Evolutionary conservation across 2,329 filamentous ascomycete genomes (phyloP).

Genomic region (Fusarium secorum): DNA sequence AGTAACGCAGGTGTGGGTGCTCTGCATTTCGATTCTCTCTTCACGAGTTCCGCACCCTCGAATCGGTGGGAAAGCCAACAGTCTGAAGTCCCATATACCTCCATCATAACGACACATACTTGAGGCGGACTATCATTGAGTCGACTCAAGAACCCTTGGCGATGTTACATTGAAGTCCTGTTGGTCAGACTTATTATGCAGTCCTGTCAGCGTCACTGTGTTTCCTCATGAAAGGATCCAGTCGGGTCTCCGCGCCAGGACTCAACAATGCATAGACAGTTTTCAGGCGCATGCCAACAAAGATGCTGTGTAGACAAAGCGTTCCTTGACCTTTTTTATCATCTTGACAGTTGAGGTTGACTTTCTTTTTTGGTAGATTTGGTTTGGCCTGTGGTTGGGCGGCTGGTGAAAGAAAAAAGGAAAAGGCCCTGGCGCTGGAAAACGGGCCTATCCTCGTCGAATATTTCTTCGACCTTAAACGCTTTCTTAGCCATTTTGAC

Average conservation of each 20-base stretch:
- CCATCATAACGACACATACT: neutral
- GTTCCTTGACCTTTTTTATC: slow-evolving; percentile 23
- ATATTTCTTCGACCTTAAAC: slow-evolving; percentile 69
- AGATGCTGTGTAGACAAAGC: slow-evolving; percentile 32
- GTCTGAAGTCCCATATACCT: slow-evolving; percentile 1
- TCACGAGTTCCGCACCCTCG: slow-evolving; percentile 4
- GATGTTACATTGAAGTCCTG: slow-evolving; percentile 23
- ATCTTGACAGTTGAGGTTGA: slow-evolving; percentile 27
- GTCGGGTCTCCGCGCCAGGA: neutral
- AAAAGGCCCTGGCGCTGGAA: slow-evolving; percentile 68
- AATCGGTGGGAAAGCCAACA: slow-evolving; percentile 8
- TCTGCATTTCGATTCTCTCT: slow-evolving; percentile 5
- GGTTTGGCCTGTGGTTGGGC: slow-evolving; percentile 45
- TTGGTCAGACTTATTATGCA: slow-evolving; percentile 13
- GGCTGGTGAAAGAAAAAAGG: slow-evolving; percentile 64
- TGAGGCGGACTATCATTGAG: slow-evolving; percentile 4
- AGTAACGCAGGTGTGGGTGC: neutral
- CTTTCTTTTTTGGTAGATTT: slow-evolving; percentile 21
- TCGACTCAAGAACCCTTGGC: slow-evolving; percentile 10
- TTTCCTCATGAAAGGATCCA: neutral
- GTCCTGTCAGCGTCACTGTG: neutral
- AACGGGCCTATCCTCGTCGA: slow-evolving; percentile 65
- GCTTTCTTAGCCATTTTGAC: slow-evolving; percentile 73
- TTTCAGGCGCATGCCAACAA: slow-evolving; percentile 20
- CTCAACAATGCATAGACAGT: neutral